phyloP scores from a whole-genome alignment of 768 basidiomycete genomes.

The Paxillus rubicundulus region DNA sequence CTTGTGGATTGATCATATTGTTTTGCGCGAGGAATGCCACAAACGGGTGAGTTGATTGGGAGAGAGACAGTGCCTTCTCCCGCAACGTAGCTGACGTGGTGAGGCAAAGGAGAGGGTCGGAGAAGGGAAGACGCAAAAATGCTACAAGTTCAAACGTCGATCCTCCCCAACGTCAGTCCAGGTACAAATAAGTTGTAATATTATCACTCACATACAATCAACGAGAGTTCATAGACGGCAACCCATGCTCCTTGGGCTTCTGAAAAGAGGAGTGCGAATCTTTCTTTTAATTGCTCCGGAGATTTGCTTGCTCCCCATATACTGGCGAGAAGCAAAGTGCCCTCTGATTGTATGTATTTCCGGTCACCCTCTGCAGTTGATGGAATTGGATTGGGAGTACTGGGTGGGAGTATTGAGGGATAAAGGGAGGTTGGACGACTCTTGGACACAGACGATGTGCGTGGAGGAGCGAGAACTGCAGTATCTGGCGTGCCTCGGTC shows the following conservation, averaged over 20 bases:
- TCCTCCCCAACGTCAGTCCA: neutral
- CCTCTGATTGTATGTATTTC: slow-evolving; percentile 76
- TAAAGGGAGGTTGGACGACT: slow-evolving; percentile 38
- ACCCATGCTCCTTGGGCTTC: slow-evolving; percentile 62
- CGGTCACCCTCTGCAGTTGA: slow-evolving; percentile 68
- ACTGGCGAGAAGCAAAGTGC: slow-evolving; percentile 64
- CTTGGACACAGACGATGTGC: slow-evolving; percentile 45
- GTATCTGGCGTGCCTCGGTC: slow-evolving; percentile 38
- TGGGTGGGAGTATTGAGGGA: slow-evolving; percentile 75
- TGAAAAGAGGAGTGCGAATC: slow-evolving; percentile 67
- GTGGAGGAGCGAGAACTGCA: slow-evolving; percentile 48
- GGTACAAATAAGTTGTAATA: neutral
- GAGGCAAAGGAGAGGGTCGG: slow-evolving; percentile 77
- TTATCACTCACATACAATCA: slow-evolving; percentile 70
- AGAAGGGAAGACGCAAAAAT: slow-evolving; percentile 65
- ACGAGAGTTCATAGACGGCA: slow-evolving; percentile 72
- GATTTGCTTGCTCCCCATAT: slow-evolving; percentile 68
- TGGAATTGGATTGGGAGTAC: slow-evolving; percentile 84
- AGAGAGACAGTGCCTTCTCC: slow-evolving; percentile 61
- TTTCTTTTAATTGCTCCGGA: slow-evolving; percentile 46
- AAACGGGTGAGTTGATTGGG: slow-evolving; percentile 37
- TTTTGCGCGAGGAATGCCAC: slow-evolving; percentile 21
- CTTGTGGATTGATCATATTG: slow-evolving; percentile 15
- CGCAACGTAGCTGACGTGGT: slow-evolving; percentile 87
- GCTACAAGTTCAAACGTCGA: slow-evolving; percentile 42